phyloP scores from a whole-genome alignment of 345 rosid genomes.

The Kernera saxatilis region DNA sequence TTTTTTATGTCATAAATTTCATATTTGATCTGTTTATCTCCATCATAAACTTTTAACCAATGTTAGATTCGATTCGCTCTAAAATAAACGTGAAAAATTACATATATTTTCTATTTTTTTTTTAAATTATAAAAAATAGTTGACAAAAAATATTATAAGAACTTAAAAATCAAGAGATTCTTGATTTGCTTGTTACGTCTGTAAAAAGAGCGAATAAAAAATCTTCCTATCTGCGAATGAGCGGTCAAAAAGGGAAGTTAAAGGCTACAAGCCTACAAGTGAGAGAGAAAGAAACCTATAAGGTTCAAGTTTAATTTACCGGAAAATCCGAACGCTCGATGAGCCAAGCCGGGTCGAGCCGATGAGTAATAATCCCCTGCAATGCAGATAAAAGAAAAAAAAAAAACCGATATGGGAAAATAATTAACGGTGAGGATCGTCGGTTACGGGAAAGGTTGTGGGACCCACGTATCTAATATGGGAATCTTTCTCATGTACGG shows the following conservation, averaged over 20 bases:
- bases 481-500: constrained; percentile 42
- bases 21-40: no score
- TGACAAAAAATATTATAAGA: no score
- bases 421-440: constrained; percentile 38
- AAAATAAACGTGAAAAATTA: no score
- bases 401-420: neutral
- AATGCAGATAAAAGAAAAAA: neutral
- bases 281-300: neutral
- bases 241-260: constrained; percentile 20
- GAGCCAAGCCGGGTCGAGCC: constrained; percentile 26
- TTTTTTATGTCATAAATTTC: no score
- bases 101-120: no score
- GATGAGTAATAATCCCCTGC: neutral
- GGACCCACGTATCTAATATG: constrained; percentile 27
- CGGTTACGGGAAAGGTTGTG: constrained; percentile 4
- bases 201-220: constrained; percentile 7
- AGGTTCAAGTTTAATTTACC: neutral
- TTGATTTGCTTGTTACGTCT: constrained; percentile 29
- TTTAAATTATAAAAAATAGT: no score
- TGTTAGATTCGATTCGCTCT: no score
- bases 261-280: neutral
- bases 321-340: neutral
- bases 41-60: no score
- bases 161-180: constrained; percentile 18
- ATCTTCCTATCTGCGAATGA: neutral